A percentile compares a stretch with the other conserved stretches of the same genome.
phyloP scores from a whole-genome alignment of 2,329 filamentous ascomycete genomes.

The Trichoderma oligosporum region DNA sequence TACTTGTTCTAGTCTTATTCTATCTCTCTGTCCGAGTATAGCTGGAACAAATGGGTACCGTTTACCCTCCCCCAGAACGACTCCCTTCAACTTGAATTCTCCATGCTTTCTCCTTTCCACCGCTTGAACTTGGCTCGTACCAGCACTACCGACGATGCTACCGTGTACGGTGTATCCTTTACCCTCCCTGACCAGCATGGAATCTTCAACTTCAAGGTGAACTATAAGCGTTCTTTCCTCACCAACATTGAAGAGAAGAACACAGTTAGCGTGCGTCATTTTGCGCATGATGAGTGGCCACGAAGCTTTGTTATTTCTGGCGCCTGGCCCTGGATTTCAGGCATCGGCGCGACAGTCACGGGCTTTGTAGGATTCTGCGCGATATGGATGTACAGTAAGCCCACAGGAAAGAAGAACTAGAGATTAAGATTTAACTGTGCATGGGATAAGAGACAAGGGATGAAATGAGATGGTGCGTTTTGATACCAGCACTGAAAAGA shows the following conservation, averaged over 20 bases:
- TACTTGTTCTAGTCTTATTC: constrained; percentile 63
- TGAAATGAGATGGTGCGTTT: neutral
- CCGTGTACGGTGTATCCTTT: constrained; percentile 72
- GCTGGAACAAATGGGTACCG: constrained; percentile 67
- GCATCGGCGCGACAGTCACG: constrained; percentile 75
- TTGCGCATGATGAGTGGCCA: constrained; percentile 95
- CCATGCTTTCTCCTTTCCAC: constrained; percentile 97
- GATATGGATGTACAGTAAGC: constrained; percentile 75
- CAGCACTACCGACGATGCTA: constrained; percentile 59
- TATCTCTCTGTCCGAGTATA: constrained; percentile 86
- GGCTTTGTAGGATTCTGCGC: constrained; percentile 84
- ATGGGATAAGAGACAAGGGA: neutral
- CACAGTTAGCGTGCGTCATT: constrained; percentile 91
- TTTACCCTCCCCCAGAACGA: constrained; percentile 69
- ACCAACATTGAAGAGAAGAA: constrained; percentile 89
- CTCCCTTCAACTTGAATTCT: constrained; percentile 88
- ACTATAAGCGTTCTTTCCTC: constrained; percentile 94
- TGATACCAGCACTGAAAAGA: neutral
- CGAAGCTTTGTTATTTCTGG: constrained; percentile 85
- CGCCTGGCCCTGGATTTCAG: constrained; percentile 91
- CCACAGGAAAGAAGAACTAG: constrained; percentile 31
- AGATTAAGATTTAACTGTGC: neutral
- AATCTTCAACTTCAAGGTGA: constrained; percentile 97
- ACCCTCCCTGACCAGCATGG: constrained; percentile 93
- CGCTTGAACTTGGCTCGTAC: constrained; percentile 67